Percentiles rank a stretch among this genome's conserved stretches.
Evolutionary conservation across 805 yeast species (phyloP).

Genomic region (Metschnikowia amazonensis): DNA sequence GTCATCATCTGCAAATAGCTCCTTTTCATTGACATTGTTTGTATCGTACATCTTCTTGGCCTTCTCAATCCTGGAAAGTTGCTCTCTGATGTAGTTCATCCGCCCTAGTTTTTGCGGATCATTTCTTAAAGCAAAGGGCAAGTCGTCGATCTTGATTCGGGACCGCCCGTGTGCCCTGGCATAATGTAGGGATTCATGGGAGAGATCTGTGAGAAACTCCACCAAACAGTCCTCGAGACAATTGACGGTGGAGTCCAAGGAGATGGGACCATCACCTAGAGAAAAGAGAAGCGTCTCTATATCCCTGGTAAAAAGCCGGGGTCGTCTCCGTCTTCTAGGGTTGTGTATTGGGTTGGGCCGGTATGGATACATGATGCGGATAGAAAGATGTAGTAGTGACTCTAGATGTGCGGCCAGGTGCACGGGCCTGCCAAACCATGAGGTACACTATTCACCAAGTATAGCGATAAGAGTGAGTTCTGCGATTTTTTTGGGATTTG

Average conservation of each 20-base stretch:
- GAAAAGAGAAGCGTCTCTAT: conserved; percentile 40
- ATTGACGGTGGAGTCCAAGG: conserved; percentile 35
- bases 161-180: conserved; percentile 38
- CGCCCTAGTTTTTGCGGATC: conserved; percentile 42
- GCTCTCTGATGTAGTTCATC: conserved; percentile 38
- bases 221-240: conserved; percentile 38
- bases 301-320: conserved; percentile 38
- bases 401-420: not conserved
- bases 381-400: not conserved
- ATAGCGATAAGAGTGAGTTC: no score
- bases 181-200: conserved; percentile 29
- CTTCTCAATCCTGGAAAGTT: conserved; percentile 32
- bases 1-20: conserved; percentile 15
- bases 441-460: no score
- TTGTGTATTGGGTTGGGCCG: conserved; percentile 8
- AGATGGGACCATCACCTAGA: conserved; percentile 40
- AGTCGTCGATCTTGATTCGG: conserved; percentile 40
- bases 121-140: conserved; percentile 38
- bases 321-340: conserved; percentile 25
- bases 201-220: conserved; percentile 35
- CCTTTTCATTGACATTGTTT: conserved; percentile 20
- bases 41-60: conserved; percentile 42
- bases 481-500: no score
- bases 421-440: not conserved
- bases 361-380: conserved; percentile 11